Base-by-base conservation (phyloP, 805 yeast species). In the Yarrowia hollandica region DNA sequence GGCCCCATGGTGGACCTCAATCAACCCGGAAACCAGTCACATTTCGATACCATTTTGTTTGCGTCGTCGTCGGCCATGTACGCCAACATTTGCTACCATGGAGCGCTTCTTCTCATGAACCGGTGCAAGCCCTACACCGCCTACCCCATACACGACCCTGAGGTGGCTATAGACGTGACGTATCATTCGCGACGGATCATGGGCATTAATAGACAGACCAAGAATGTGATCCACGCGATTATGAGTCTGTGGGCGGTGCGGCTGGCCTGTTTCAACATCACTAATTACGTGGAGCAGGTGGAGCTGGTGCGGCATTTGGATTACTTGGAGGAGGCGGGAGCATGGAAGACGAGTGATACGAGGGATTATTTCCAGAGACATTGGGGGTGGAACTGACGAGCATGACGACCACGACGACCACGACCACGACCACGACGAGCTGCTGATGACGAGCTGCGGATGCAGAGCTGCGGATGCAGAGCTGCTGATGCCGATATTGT, bases 201-300 rank as follows among this genome's bases (percentile, higher is more conserved):
- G 16, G 55, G 39, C 4, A 48, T 48, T 3, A 48, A 48, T 12
- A 11, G 19, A n/a, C 38, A 48, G 26, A 48, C 55, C 30, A 48
- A 48, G 16, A 31, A 48, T 12, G 55, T 48, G 8, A 48, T 48
- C 7, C 55, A 48, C 16, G 55, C 55, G 14, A 48, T 48, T 15
- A 48, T 48, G 55, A 31, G 39, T 12, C 39, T 48, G 55, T 48
- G 55, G 55, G 14, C 55, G n/a, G 55, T 48, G 21, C 9, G 55
- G 4, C 26, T 48, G 30, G 55, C 39, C 14, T 31, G 55, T 7
- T 33, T 31, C 8, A 28, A 48, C 8, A n/a, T 48, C 6, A 15
- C 39, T 2, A 15, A 10, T 10, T 31, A 48, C 9, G 39, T 12
- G 15, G 55, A 48, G 12, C 55, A 48, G 55, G 30, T 48, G 38